Evolutionary conservation across 495 filamentous ascomycete species (phyloP), one percentile per base, ranked within the genome.

Genomic region (Venustampulla echinocandica): DNA sequence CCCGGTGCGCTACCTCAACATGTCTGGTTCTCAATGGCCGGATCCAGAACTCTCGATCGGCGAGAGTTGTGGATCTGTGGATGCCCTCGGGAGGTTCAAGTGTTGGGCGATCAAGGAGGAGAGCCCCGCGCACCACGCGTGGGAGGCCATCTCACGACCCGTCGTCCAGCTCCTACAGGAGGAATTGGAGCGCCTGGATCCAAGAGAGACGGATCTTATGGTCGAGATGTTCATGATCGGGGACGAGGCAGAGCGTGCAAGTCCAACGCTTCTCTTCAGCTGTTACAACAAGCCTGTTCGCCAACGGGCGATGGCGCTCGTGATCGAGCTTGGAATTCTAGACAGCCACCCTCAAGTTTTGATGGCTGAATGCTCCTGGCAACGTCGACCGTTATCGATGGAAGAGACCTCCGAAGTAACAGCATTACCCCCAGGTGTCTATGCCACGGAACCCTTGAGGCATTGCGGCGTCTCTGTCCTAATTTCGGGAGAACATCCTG

Each of bases 191-290:
- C 1, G 47, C 24, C n/a, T 51, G 33, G 35, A 37, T 38, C 25
- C 36, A 3, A 33, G 37, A 18, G 36, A 42, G 11, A 15, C 14
- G 22, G 50, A 42, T 10, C 14, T 53, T 2, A 47, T 53, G 44
- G 11, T 46, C 7, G 30, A 44, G 30, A 37, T 55, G 42, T 55
- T 44, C 23, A 51, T 55, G 52, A 55, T 51, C 10, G 52, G 52
- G 1, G 25, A 25, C 15, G 20, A 21, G 14, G 5, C 4, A 23
- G 14, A 22, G 5, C 23, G 11, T 14, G 34, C 34, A 3, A 40
- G 20, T 21, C 52, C 52, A 1, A 47, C 37, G 1, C n/a, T 51
- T 1, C 20, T 55, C 2, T 50, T 55, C 22, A 55, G 52, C 33
- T 55, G 42, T 30, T 4, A 38, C 18, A 28, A 21, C 28, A 46